A percentile compares a stretch with the other conserved stretches of the same genome.
Conservation (phyloP, 225 moss, liverwort and hornwort species). For the Sphagnum tenellum region DNA sequence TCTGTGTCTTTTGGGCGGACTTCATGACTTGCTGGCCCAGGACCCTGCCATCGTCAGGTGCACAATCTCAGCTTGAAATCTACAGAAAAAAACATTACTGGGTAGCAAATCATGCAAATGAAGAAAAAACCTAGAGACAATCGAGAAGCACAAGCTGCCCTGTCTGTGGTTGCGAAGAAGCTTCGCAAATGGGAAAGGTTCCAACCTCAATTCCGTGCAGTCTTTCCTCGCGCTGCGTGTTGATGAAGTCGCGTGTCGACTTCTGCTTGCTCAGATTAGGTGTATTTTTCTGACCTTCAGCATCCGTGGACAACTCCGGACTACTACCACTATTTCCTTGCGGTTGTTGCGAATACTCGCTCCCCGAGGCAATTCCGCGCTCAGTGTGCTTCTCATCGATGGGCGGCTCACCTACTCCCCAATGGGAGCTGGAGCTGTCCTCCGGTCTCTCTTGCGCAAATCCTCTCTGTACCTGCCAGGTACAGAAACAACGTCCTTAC, state of each 20-base stretch:
- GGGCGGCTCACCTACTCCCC: conserved; percentile 47
- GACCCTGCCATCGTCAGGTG: conserved; percentile 7
- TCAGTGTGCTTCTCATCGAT: conserved; percentile 36
- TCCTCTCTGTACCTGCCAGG: conserved; percentile 18
- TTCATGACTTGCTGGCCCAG: conserved; percentile 9
- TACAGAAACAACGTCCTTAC: no score
- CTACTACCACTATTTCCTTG: neutral
- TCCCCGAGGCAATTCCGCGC: conserved; percentile 23
- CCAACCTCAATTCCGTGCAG: conserved; percentile 29
- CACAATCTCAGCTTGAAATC: no score
- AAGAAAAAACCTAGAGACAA: no score
- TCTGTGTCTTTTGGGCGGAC: conserved; percentile 15
- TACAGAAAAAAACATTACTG: no score
- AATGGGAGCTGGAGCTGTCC: conserved; percentile 37
- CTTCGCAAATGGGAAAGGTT: neutral
- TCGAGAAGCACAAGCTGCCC: no score
- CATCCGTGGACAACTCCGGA: neutral
- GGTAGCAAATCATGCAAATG: no score
- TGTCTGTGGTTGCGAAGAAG: no score
- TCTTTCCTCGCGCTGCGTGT: conserved; percentile 35
- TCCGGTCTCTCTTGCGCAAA: conserved; percentile 31
- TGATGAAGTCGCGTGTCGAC: conserved; percentile 43
- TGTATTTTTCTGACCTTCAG: conserved; percentile 28
- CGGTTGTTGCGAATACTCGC: neutral
- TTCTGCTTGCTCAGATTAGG: conserved; percentile 30